A percentile compares a stretch with the other conserved stretches of the same genome.
Evolutionary conservation across 2,329 filamentous ascomycete genomes (phyloP).

Genomic region (Cercospora nicotianae): DNA sequence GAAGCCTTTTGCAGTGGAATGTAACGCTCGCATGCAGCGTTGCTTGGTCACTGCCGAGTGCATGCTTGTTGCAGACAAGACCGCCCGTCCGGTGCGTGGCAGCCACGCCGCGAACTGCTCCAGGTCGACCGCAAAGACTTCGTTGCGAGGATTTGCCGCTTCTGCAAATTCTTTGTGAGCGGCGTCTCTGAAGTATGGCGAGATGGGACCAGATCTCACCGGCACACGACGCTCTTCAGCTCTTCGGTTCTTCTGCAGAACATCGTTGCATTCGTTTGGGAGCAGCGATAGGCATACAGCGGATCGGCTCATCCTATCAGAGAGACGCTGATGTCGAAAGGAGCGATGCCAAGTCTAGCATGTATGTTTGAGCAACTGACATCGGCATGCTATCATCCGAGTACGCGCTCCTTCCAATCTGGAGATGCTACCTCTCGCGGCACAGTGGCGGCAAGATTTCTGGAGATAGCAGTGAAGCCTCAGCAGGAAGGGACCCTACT

Average conservation of each 20-base stretch:
- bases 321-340: too few relatives aligned
- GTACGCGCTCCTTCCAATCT: neutral
- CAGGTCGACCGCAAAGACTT: neutral
- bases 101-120: neutral
- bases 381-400: too few relatives aligned
- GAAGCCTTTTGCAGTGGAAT: neutral
- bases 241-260: neutral
- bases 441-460: neutral
- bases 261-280: neutral
- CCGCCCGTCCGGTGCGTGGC: neutral
- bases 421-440: neutral
- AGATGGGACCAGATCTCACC: neutral
- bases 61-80: constrained; percentile 1
- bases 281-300: neutral
- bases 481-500: neutral
- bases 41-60: neutral
- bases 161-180: neutral
- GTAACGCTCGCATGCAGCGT: neutral
- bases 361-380: too few relatives aligned
- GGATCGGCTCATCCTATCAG: neutral
- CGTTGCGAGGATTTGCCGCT: neutral
- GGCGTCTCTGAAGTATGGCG: neutral
- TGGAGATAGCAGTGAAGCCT: neutral
- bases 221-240: neutral
- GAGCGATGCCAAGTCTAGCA: too few relatives aligned